A percentile compares a stretch with the other conserved stretches of the same genome.
Conservation (phyloP, 129 eudicot species). For the Arctium lappa region DNA sequence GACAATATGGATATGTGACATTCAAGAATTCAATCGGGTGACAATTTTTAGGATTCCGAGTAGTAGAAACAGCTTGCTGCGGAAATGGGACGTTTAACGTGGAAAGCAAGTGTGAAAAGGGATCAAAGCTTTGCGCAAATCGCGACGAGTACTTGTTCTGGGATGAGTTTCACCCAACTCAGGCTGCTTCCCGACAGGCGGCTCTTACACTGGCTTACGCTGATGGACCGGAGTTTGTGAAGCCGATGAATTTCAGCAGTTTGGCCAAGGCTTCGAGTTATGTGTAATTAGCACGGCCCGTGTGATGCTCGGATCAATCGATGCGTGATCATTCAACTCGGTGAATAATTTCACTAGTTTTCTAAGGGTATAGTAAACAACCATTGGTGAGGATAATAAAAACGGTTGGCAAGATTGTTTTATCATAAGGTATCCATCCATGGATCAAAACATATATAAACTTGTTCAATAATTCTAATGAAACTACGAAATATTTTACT, state of each 20-base stretch:
- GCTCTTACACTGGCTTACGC: slow-evolving; percentile 27
- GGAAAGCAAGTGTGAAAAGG: slow-evolving; percentile 3
- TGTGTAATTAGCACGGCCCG: not conserved
- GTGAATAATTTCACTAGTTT: slow-evolving; percentile 8
- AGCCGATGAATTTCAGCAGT: slow-evolving; percentile 34
- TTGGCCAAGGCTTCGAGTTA: slow-evolving; percentile 16
- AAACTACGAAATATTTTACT: not conserved
- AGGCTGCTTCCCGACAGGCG: slow-evolving; percentile 27
- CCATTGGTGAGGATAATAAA: not conserved
- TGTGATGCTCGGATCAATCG: not conserved
- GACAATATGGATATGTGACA: too few species aligned
- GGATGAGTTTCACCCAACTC: slow-evolving; percentile 49
- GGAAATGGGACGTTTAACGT: slow-evolving; percentile 38
- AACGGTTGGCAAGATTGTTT: not conserved
- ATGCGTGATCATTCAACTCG: not conserved
- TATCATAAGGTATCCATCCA: not conserved
- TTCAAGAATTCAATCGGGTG: not conserved
- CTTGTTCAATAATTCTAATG: not conserved
- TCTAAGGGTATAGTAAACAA: not conserved
- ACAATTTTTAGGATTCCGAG: slow-evolving; percentile 25
- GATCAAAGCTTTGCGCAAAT: slow-evolving; percentile 22
- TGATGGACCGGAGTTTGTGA: slow-evolving; percentile 28
- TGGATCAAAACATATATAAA: not conserved
- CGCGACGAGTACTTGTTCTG: slow-evolving; percentile 33
- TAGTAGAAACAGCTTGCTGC: slow-evolving; percentile 37